Evolutionary conservation across 2,329 filamentous ascomycete species (phyloP).

Genomic region (Ophiostoma ips): DNA sequence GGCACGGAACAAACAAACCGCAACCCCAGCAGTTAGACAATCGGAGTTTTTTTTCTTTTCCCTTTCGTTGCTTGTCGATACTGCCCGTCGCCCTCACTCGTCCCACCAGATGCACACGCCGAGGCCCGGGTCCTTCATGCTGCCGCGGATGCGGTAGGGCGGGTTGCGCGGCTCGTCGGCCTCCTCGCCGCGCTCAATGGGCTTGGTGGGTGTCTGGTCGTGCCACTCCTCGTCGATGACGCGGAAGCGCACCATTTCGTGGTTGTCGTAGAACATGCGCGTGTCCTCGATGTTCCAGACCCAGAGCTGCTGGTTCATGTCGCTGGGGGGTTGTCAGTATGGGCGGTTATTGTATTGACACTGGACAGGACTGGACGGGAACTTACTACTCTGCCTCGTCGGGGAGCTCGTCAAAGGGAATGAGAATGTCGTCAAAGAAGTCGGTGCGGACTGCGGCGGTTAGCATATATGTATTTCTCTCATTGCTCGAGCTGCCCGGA

Average conservation of each 20-base stretch:
- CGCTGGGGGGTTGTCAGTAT: slow-evolving; percentile 29
- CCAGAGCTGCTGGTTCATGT: slow-evolving; percentile 66
- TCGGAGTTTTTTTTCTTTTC: too few species aligned
- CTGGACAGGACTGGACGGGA: too few species aligned
- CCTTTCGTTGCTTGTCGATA: too few species aligned
- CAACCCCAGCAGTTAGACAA: too few species aligned
- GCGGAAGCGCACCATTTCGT: slow-evolving; percentile 76
- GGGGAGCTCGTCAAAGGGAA: slow-evolving; percentile 61
- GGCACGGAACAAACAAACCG: too few species aligned
- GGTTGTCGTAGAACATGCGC: slow-evolving; percentile 73
- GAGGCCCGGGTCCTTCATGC: slow-evolving; percentile 48
- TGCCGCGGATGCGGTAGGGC: slow-evolving; percentile 55
- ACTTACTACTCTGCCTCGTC: slow-evolving; percentile 63
- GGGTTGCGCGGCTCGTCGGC: slow-evolving; percentile 43
- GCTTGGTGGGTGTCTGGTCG: slow-evolving; percentile 65
- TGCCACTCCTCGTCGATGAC: slow-evolving; percentile 84
- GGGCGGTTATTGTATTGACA: background rate
- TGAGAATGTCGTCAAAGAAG: slow-evolving; percentile 87
- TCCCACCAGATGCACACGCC: slow-evolving; percentile 45
- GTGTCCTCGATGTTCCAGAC: slow-evolving; percentile 66
- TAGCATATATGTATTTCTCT: background rate
- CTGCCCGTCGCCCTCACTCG: slow-evolving; percentile 10
- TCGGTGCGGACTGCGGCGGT: slow-evolving; percentile 54
- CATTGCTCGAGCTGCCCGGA: too few species aligned
- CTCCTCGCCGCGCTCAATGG: slow-evolving; percentile 47